phyloP scores from a whole-genome alignment of 2,329 filamentous ascomycete genomes.

The Monascus ruber region DNA sequence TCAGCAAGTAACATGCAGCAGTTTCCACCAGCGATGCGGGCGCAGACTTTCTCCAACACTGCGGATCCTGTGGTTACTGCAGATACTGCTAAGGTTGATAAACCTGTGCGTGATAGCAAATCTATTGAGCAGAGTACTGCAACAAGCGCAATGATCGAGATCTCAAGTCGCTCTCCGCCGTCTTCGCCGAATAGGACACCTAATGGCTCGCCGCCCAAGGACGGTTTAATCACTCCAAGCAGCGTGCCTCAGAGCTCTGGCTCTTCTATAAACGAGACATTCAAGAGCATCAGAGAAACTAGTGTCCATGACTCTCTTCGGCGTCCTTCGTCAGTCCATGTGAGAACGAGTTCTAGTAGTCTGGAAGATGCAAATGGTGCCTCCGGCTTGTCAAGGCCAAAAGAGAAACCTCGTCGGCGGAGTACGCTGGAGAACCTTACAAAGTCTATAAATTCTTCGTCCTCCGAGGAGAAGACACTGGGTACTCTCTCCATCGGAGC shows the following conservation, averaged over 20 bases:
- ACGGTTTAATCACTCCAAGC: constrained; percentile 22
- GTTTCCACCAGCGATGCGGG: constrained; percentile 46
- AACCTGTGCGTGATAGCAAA: constrained; percentile 45
- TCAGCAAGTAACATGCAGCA: constrained; percentile 27
- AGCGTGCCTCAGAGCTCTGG: constrained; percentile 32
- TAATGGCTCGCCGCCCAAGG: constrained; percentile 31
- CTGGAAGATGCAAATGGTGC: constrained; percentile 11
- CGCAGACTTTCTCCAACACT: constrained; percentile 51
- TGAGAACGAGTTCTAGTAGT: constrained; percentile 12
- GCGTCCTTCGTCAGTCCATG: constrained; percentile 18
- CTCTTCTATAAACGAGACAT: constrained; percentile 41
- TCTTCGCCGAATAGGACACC: constrained; percentile 41
- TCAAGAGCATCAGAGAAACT: constrained; percentile 11
- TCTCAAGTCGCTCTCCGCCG: constrained; percentile 53
- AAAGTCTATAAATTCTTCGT: constrained; percentile 14
- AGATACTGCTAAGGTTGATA: constrained; percentile 55
- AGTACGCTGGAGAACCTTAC: constrained; percentile 20
- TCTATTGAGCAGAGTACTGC: constrained; percentile 50
- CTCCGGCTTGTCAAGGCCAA: constrained; percentile 15
- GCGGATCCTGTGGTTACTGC: constrained; percentile 56
- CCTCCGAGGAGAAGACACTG: constrained; percentile 25
- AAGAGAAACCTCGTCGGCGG: constrained; percentile 17
- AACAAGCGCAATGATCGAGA: constrained; percentile 53
- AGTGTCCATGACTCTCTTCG: constrained; percentile 11
- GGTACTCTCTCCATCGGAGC: constrained; percentile 34